phyloP scores from a whole-genome alignment of 495 filamentous ascomycete species.

The Pseudevernia furfuracea region DNA sequence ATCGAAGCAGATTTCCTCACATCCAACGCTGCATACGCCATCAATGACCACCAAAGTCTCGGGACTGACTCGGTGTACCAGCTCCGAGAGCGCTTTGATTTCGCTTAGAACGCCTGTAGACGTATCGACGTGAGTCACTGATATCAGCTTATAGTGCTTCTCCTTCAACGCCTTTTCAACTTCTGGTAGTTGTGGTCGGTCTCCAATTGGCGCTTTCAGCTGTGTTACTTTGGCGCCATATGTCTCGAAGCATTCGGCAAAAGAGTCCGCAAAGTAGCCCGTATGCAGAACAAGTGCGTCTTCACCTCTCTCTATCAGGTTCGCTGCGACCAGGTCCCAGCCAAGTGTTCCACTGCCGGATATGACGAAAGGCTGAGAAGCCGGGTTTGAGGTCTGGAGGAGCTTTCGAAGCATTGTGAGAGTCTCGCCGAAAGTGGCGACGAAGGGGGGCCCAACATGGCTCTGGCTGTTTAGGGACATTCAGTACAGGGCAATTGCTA shows the following conservation, averaged over 20 bases:
- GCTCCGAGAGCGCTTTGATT: conserved; percentile 69
- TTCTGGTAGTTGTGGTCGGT: conserved; percentile 76
- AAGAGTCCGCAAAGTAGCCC: conserved; percentile 95
- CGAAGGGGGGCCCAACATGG: conserved; percentile 82
- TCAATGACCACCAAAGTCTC: conserved; percentile 88
- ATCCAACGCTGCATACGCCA: conserved; percentile 93
- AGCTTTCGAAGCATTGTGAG: conserved; percentile 82
- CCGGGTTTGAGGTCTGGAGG: conserved; percentile 75
- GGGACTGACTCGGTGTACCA: conserved; percentile 78
- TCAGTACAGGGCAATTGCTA: conserved; percentile 1
- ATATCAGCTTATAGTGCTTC: conserved; percentile 86
- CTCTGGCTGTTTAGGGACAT: conserved; percentile 70
- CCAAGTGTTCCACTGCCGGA: conserved; percentile 92
- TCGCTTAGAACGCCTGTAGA: conserved; percentile 93
- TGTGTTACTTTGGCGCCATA: conserved; percentile 88
- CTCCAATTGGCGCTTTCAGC: conserved; percentile 80
- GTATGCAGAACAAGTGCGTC: conserved; percentile 88
- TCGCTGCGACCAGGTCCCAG: conserved; percentile 91
- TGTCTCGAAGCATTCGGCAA: conserved; percentile 80
- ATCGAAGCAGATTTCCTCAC: conserved; percentile 92
- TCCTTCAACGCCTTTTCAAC: conserved; percentile 79
- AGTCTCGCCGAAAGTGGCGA: conserved; percentile 83
- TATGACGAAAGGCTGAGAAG: conserved; percentile 85
- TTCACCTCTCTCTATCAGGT: conserved; percentile 79
- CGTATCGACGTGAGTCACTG: conserved; percentile 94